phyloP scores from a whole-genome alignment of 2,329 filamentous ascomycete genomes.

The Seiridium cupressi region DNA sequence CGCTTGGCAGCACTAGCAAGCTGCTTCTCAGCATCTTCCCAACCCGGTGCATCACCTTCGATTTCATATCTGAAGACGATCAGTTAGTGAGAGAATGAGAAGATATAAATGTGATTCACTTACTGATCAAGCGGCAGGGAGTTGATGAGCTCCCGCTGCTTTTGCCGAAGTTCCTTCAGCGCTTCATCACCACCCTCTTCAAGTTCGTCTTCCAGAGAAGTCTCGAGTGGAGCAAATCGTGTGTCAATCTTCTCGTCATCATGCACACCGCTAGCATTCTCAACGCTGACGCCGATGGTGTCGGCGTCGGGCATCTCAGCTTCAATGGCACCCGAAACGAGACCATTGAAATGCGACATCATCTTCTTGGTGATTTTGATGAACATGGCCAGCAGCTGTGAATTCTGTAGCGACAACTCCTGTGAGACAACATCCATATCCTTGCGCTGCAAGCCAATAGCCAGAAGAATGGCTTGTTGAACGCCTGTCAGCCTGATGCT shows the following conservation, averaged over 20 bases:
- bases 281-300: slow-evolving; percentile 56
- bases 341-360: slow-evolving; percentile 69
- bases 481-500: slow-evolving; percentile 74
- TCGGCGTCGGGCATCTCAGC: slow-evolving; percentile 61
- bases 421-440: slow-evolving; percentile 76
- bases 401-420: slow-evolving; percentile 71
- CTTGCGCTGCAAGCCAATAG: slow-evolving; percentile 87
- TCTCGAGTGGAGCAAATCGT: slow-evolving; percentile 69
- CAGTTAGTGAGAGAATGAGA: slow-evolving; percentile 3
- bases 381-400: slow-evolving; percentile 92
- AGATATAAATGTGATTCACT: slow-evolving; percentile 32
- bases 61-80: slow-evolving; percentile 58
- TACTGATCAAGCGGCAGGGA: slow-evolving; percentile 84
- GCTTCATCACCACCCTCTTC: slow-evolving; percentile 80
- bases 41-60: slow-evolving; percentile 58
- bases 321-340: slow-evolving; percentile 73
- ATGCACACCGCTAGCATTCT: slow-evolving; percentile 61
- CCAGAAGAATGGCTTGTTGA: slow-evolving; percentile 85
- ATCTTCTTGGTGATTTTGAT: slow-evolving; percentile 94
- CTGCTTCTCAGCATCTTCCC: slow-evolving; percentile 74
- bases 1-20: slow-evolving; percentile 57
- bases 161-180: slow-evolving; percentile 67
- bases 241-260: slow-evolving; percentile 67
- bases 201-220: slow-evolving; percentile 75
- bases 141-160: slow-evolving; percentile 87